phyloP scores from a whole-genome alignment of 352 stramenopile genomes.

The Phytopythium delawarense region DNA sequence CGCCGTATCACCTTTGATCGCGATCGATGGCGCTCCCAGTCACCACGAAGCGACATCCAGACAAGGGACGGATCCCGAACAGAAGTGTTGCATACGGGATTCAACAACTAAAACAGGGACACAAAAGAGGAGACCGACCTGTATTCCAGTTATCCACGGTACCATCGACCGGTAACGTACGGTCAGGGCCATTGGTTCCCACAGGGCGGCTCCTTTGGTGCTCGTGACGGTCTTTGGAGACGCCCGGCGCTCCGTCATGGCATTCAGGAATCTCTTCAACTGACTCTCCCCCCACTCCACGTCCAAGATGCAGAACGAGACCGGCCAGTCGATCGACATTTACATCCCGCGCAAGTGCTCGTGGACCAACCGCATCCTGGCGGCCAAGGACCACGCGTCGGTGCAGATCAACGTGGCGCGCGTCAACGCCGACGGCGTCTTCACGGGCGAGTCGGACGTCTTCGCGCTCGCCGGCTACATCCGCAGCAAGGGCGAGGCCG shows the following conservation, averaged over 20 bases:
- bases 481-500: conserved; percentile 93
- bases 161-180: conserved; percentile 74
- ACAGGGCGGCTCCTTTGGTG: not conserved
- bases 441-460: conserved; percentile 94
- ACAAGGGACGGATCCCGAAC: not conserved
- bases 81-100: not conserved
- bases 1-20: not conserved
- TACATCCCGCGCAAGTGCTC: conserved; percentile 99
- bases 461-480: conserved; percentile 97
- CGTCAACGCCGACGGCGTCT: conserved; percentile 96
- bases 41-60: not conserved
- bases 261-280: conserved; percentile 67
- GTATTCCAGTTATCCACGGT: not conserved
- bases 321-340: conserved; percentile 96
- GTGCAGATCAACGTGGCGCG: conserved; percentile 98
- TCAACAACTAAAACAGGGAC: not conserved
- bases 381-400: conserved; percentile 96
- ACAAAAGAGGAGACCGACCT: not conserved
- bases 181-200: conserved; percentile 75
- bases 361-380: conserved; percentile 98
- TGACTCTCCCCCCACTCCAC: conserved; percentile 18
- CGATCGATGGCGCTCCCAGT: not conserved
- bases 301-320: conserved; percentile 96
- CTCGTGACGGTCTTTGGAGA: not conserved
- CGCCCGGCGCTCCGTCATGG: not conserved